Evolutionary conservation across 1,284 basidiomycete species (phyloP).

Genomic region (Somion occarium): DNA sequence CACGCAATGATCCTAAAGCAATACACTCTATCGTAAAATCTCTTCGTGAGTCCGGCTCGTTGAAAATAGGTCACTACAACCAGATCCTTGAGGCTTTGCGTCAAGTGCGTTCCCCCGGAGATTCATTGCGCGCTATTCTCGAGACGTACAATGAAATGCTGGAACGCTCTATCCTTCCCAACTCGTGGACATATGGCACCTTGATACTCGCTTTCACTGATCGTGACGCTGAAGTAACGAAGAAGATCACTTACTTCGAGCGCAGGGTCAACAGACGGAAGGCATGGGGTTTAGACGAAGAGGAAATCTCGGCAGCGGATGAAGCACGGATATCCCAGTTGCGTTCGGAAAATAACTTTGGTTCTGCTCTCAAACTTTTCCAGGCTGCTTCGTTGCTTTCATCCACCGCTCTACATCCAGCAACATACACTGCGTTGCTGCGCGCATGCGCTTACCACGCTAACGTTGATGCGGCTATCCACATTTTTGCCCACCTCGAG

Average conservation of each 20-base stretch:
- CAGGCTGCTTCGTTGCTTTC: slow-evolving; percentile 46
- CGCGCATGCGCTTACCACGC: slow-evolving; percentile 57
- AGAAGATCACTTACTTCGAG: slow-evolving; percentile 41
- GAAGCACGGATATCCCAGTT: slow-evolving; percentile 37
- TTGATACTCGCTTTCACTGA: slow-evolving; percentile 68
- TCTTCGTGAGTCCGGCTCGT: background rate
- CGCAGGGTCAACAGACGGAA: slow-evolving; percentile 35
- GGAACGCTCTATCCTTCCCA: slow-evolving; percentile 61
- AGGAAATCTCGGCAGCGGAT: slow-evolving; percentile 23
- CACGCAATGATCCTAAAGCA: background rate
- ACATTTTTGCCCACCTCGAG: slow-evolving; percentile 68
- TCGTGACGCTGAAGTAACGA: slow-evolving; percentile 69
- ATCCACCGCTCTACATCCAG: slow-evolving; percentile 30
- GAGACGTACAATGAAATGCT: slow-evolving; percentile 79
- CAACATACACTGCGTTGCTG: slow-evolving; percentile 57
- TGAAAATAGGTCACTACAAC: slow-evolving; percentile 52
- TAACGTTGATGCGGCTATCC: slow-evolving; percentile 60
- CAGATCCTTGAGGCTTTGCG: slow-evolving; percentile 55
- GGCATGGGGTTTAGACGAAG: slow-evolving; percentile 19
- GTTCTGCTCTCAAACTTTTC: slow-evolving; percentile 70
- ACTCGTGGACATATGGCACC: slow-evolving; percentile 60
- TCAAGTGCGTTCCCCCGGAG: slow-evolving; percentile 42
- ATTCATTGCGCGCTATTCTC: slow-evolving; percentile 57
- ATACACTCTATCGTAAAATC: background rate
- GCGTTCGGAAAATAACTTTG: slow-evolving; percentile 65